Evolutionary conservation across 2,329 filamentous ascomycete genomes (phyloP), one percentile per base, ranked within the genome.

Genomic region (Coniella lustricola): DNA sequence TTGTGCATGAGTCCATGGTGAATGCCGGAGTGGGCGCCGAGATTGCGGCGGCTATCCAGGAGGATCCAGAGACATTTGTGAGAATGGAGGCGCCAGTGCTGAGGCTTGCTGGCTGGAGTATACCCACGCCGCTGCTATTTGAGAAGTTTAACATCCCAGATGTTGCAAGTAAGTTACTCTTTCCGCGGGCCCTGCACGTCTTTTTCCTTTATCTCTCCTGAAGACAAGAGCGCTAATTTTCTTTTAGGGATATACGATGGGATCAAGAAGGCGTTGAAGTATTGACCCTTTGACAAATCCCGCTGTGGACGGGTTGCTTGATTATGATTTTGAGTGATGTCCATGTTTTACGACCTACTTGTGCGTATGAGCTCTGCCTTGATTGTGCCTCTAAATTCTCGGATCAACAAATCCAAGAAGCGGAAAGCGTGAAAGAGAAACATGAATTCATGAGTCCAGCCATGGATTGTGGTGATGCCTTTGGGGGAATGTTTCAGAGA

Each of bases 1-100:
- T 96, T 2, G 90, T 96, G 7, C 90, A 96, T 62, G 90, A 96
- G 68, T 84, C 88, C 49, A 94, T 93, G 85, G 76, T 90, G 55
- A 95, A 95, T 59, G 86, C 86, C 7, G 90, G 90, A 13, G 79
- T 95, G 14, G 90, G 90, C 2, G 90, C 90, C 4, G 90, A 95
- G 62, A 84, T 96, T 1, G 88, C 90, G 1, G 88, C 90, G 0
- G 86, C 86, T 1, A 87, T 96, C 44, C 90, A 95, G 64, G 88
- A 93, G 57, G 82, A 85, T 48, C 63, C 69, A 0, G 72, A 76
- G 22, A 91, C 89, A 0, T 96, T 96, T 62, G 64, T 93, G 54
- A 76, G 84, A 3, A 69, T 96, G 22, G 90, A 95, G 61, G 90
- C 90, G 4, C 90, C 90, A 0, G 87, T 96, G 7, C 79, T 83